phyloP scores from a whole-genome alignment of 2,329 filamentous ascomycete genomes.

The Aspergillus costaricaensis region DNA sequence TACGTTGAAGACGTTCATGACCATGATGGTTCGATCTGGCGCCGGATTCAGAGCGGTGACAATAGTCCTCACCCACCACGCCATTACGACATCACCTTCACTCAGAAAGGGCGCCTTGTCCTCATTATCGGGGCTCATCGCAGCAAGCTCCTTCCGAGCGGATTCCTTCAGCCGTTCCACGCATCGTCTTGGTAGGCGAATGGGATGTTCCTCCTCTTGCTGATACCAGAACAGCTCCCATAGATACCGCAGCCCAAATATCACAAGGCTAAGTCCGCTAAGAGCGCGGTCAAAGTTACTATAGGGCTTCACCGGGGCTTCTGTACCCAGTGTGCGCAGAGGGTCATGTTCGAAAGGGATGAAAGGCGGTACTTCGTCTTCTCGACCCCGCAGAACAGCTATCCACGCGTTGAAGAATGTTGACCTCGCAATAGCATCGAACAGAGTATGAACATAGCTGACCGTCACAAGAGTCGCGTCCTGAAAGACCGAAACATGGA shows the following conservation, averaged over 20 bases:
- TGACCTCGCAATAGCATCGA: slow-evolving; percentile 50
- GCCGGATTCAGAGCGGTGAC: slow-evolving; percentile 25
- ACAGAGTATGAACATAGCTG: slow-evolving; percentile 51
- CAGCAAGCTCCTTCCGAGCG: slow-evolving; percentile 15
- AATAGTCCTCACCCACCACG: slow-evolving; percentile 43
- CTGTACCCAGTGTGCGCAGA: slow-evolving; percentile 29
- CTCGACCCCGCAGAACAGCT: slow-evolving; percentile 46
- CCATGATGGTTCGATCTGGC: slow-evolving; percentile 34
- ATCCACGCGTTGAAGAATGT: slow-evolving; percentile 52
- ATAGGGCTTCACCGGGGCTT: background rate
- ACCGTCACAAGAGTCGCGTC: slow-evolving; percentile 55
- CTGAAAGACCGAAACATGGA: slow-evolving; percentile 53
- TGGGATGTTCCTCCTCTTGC: slow-evolving; percentile 36
- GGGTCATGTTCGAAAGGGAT: slow-evolving; percentile 41
- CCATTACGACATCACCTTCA: slow-evolving; percentile 50
- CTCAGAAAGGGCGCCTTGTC: slow-evolving; percentile 42
- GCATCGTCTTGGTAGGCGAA: slow-evolving; percentile 43
- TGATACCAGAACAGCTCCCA: slow-evolving; percentile 37
- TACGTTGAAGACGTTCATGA: slow-evolving; percentile 46
- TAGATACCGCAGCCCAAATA: slow-evolving; percentile 39
- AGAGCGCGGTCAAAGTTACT: slow-evolving; percentile 1
- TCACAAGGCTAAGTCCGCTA: slow-evolving; percentile 5
- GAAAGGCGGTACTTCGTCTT: slow-evolving; percentile 44
- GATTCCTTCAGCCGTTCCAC: slow-evolving; percentile 32
- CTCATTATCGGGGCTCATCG: background rate